These are phyloP conservation scores for Xylaria sp. DNA, from an alignment of 2,329 filamentous ascomycete genomes.

Conservation along the genomic window DNA sequence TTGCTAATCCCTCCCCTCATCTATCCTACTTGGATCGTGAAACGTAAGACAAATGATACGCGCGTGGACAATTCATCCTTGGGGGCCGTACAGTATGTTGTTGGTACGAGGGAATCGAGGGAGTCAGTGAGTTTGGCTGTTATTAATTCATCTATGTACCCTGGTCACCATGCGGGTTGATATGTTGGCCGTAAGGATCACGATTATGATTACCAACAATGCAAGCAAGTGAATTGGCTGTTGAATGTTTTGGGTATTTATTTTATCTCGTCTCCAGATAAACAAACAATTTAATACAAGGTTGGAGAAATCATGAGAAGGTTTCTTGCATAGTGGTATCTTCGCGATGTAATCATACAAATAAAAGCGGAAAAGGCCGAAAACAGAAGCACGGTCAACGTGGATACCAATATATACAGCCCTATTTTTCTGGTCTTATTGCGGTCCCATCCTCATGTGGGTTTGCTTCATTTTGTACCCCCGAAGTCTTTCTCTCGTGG, in stretches of 20 bases:
- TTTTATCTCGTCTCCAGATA: background rate
- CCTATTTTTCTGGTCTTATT: slow-evolving; percentile 7
- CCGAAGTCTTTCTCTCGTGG: slow-evolving; percentile 7
- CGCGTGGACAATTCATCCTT: background rate
- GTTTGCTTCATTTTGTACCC: background rate
- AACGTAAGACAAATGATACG: background rate
- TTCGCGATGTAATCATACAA: slow-evolving; percentile 26
- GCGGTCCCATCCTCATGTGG: background rate
- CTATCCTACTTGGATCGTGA: background rate
- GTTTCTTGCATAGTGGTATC: slow-evolving; percentile 28
- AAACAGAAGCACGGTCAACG: slow-evolving; percentile 2
- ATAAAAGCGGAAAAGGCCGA: slow-evolving; percentile 1
- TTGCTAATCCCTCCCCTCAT: background rate
- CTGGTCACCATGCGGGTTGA: background rate
- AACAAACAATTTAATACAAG: background rate
- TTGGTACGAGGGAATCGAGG: background rate
- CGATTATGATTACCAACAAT: background rate
- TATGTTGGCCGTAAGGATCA: background rate
- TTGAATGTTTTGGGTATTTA: slow-evolving; percentile 4
- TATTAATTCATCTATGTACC: background rate
- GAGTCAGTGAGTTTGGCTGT: background rate
- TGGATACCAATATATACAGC: slow-evolving; percentile 25
- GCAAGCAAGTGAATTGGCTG: background rate
- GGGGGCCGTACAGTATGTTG: no score
- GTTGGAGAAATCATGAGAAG: no score